phyloP scores from a whole-genome alignment of 1,284 basidiomycete genomes.

The Agaricales sp. region DNA sequence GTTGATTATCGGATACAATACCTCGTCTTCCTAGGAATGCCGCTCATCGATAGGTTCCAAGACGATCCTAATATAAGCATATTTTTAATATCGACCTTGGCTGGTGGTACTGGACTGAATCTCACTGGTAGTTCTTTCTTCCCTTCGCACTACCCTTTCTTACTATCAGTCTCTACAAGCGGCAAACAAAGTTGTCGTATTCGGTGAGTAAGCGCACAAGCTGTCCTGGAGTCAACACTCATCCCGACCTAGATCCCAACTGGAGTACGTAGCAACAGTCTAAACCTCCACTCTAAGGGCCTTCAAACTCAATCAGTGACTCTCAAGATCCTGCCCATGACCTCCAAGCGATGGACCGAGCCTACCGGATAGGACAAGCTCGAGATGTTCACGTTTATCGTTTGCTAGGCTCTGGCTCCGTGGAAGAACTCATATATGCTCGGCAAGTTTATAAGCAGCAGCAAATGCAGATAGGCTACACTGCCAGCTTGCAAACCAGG shows the following conservation, averaged over 20 bases:
- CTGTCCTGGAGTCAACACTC: neutral
- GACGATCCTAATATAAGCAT: conserved; percentile 62
- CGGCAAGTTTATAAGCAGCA: conserved; percentile 87
- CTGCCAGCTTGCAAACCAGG: conserved; percentile 73
- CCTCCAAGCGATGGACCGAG: conserved; percentile 82
- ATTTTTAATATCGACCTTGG: conserved; percentile 73
- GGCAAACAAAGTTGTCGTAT: conserved; percentile 81
- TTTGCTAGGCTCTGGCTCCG: conserved; percentile 75
- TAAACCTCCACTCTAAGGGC: neutral
- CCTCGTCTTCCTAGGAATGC: conserved; percentile 50
- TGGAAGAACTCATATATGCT: conserved; percentile 80
- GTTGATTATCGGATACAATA: neutral
- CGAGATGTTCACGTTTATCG: conserved; percentile 82
- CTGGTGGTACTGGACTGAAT: conserved; percentile 70
- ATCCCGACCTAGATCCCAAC: conserved; percentile 56
- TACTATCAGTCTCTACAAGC: conserved; percentile 9
- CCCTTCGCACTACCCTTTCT: conserved; percentile 1
- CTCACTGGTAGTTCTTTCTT: conserved; percentile 32
- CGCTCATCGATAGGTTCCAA: conserved; percentile 74
- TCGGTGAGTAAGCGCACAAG: conserved; percentile 39
- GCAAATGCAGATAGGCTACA: conserved; percentile 81
- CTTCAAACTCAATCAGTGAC: neutral
- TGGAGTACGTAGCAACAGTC: conserved; percentile 63
- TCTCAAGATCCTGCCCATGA: conserved; percentile 73
- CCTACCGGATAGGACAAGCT: conserved; percentile 82